Conservation (phyloP, 257 asterid genomes). For the Fraxinus excelsior region DNA sequence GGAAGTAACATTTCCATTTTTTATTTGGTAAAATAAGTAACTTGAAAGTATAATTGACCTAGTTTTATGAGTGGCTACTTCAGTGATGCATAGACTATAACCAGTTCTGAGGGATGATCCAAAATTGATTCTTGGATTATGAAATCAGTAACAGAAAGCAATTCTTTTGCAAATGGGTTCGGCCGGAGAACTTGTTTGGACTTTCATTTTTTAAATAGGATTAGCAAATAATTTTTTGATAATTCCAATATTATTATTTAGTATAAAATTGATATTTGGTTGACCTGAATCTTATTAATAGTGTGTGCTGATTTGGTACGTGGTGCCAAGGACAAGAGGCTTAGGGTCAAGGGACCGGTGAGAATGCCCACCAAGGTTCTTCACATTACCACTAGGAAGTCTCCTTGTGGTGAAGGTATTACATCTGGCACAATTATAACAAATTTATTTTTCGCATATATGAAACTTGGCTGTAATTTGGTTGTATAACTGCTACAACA, state of each 20-base stretch:
- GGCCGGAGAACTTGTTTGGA: not conserved
- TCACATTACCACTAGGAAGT: conserved; percentile 66
- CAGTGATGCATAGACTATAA: not conserved
- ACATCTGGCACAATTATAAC: not conserved
- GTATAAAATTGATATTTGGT: not conserved
- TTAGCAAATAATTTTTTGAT: not conserved
- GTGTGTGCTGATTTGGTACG: conserved; percentile 80
- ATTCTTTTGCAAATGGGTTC: not conserved
- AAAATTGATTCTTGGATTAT: not conserved
- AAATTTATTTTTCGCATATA: not conserved
- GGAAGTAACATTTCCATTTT: not conserved
- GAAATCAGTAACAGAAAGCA: not conserved
- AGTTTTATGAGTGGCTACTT: not conserved
- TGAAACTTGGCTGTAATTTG: not conserved
- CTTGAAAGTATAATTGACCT: not conserved
- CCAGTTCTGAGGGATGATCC: no score
- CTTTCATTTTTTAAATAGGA: not conserved
- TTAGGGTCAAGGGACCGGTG: conserved; percentile 82
- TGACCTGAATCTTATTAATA: conserved; percentile 26
- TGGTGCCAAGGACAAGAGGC: conserved; percentile 83
- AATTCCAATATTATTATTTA: not conserved
- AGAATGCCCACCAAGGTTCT: conserved; percentile 87
- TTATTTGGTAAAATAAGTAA: not conserved
- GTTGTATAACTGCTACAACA: not conserved
- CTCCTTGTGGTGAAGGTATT: conserved; percentile 89